Evolutionary conservation across 345 rosid species (phyloP).

Genomic region (Aurinia saxatilis): DNA sequence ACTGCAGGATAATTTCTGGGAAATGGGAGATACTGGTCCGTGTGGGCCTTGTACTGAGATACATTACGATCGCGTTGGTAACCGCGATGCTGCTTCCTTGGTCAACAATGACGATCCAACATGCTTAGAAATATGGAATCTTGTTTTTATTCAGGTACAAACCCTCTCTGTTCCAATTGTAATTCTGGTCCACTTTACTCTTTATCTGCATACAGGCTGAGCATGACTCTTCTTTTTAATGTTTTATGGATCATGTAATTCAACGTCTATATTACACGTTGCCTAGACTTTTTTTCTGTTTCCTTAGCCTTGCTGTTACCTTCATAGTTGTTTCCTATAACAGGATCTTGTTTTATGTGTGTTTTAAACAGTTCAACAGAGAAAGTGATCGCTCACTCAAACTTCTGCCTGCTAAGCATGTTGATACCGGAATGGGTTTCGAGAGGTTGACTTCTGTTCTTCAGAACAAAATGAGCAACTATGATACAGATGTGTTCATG

Average conservation of each 20-base stretch:
- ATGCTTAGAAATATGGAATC: conserved; percentile 98
- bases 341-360: background rate
- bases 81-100: conserved; percentile 72
- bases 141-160: conserved; percentile 91
- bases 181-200: conserved; percentile 4
- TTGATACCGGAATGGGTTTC: conserved; percentile 97
- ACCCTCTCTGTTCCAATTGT: conserved; percentile 1
- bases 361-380: conserved; percentile 64
- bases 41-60: conserved; percentile 99
- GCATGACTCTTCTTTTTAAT: background rate
- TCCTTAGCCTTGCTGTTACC: background rate
- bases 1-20: conserved; percentile 93
- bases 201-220: background rate
- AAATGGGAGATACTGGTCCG: conserved; percentile 99
- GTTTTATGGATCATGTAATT: background rate
- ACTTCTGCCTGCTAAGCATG: conserved; percentile 94
- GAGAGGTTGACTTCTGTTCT: conserved; percentile 90
- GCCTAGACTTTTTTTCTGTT: background rate
- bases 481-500: conserved; percentile 91
- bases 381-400: conserved; percentile 83
- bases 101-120: conserved; percentile 96
- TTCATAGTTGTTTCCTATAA: conserved; percentile 4
- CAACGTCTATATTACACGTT: background rate
- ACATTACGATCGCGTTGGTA: conserved; percentile 84
- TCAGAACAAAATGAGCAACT: conserved; percentile 97